A percentile compares a stretch with the other conserved stretches of the same genome.
phyloP scores from a whole-genome alignment of 352 stramenopile species.

The Globisporangium lucens region DNA sequence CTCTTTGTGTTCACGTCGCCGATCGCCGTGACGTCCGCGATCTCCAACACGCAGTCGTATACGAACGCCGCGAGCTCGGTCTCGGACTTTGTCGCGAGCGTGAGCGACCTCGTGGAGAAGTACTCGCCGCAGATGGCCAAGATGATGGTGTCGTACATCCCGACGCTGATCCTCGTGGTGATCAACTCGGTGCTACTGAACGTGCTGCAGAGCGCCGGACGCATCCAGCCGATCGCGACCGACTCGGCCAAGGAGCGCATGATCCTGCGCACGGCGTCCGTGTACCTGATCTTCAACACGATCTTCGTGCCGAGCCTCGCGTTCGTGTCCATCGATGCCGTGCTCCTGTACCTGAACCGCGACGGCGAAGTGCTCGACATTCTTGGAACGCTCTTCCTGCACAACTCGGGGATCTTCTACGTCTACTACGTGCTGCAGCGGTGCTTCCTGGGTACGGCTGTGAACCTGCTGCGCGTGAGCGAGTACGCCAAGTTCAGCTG shows the following conservation, averaged over 20 bases:
- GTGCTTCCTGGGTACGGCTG: conserved; percentile 73
- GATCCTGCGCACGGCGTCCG: conserved; percentile 71
- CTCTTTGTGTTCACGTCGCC: conserved; percentile 83
- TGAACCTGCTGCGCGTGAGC: conserved; percentile 70
- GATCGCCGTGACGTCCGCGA: conserved; percentile 78
- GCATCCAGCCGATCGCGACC: conserved; percentile 80
- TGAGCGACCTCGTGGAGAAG: conserved; percentile 53
- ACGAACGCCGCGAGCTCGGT: conserved; percentile 56
- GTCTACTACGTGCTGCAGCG: conserved; percentile 86
- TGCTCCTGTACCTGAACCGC: conserved; percentile 71
- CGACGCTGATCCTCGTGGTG: conserved; percentile 84
- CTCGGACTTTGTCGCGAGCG: conserved; percentile 59
- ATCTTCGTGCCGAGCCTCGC: conserved; percentile 83
- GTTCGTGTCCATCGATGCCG: conserved; percentile 85
- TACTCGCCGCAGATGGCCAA: conserved; percentile 82
- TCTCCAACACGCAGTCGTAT: conserved; percentile 68
- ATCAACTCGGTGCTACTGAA: conserved; percentile 87
- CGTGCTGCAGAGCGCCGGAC: conserved; percentile 72
- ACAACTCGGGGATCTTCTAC: conserved; percentile 89
- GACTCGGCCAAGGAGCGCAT: conserved; percentile 84
- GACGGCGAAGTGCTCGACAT: conserved; percentile 78
- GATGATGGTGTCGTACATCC: conserved; percentile 74
- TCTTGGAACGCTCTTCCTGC: conserved; percentile 79
- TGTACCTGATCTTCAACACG: conserved; percentile 89
- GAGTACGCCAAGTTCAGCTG: conserved; percentile 82